Conservation (phyloP, 73 alveolate genomes). For the Effrenium voratum region DNA sequence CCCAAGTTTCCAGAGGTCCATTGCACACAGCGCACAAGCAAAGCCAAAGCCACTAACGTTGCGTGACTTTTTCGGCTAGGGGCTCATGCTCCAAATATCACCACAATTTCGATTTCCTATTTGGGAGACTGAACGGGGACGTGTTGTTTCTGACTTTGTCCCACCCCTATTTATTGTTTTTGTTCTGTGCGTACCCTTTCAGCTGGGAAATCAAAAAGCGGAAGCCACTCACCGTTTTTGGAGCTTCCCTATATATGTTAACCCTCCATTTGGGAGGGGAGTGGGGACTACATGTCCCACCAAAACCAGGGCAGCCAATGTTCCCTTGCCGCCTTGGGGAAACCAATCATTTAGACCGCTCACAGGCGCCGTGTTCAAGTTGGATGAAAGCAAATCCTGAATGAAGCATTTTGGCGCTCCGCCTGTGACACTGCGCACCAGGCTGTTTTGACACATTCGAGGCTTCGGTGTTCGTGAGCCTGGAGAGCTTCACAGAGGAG, state of each 20-base stretch:
- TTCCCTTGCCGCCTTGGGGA: background rate
- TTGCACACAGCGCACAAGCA: background rate
- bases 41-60: background rate
- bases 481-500: background rate
- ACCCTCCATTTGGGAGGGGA: too few species aligned
- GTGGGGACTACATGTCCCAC: background rate
- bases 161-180: too few species aligned
- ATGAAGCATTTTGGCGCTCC: background rate
- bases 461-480: conserved; percentile 22
- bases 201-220: too few species aligned
- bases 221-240: too few species aligned
- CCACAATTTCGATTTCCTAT: background rate
- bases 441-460: background rate
- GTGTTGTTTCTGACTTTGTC: background rate
- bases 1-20: background rate
- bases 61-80: background rate
- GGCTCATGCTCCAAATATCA: background rate
- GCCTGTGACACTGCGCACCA: background rate
- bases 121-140: background rate
- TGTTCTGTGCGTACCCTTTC: too few species aligned
- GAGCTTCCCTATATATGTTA: too few species aligned
- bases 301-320: background rate
- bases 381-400: background rate
- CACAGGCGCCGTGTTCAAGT: background rate
- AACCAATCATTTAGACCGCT: background rate